A percentile compares a stretch with the other conserved stretches of the same genome.
phyloP scores from a whole-genome alignment of 2,329 filamentous ascomycete genomes.

The Orbilia brochopaga region DNA sequence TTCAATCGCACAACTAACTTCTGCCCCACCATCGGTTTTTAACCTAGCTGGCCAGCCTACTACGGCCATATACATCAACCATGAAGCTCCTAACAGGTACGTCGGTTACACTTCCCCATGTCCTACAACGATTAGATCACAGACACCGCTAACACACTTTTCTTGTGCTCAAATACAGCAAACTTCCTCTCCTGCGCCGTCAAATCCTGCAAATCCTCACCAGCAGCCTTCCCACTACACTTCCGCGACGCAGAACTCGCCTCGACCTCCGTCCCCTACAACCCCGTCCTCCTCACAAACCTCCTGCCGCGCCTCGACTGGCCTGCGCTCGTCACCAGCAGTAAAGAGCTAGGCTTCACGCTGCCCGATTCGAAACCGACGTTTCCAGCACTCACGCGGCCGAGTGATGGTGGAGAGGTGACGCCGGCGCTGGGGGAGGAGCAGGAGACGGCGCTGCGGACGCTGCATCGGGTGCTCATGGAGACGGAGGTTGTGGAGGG shows the following conservation, averaged over 20 bases:
- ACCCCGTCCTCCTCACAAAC: slow-evolving; percentile 79
- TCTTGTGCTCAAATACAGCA: slow-evolving; percentile 59
- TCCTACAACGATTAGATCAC: too few relatives aligned
- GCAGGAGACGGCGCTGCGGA: slow-evolving; percentile 73
- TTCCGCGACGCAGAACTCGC: slow-evolving; percentile 91
- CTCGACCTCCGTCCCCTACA: slow-evolving; percentile 79
- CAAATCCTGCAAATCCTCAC: slow-evolving; percentile 86
- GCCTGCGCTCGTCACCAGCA: slow-evolving; percentile 76
- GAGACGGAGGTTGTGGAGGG: slow-evolving; percentile 91
- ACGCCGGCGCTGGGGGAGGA: slow-evolving; percentile 70
- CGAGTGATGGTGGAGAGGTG: slow-evolving; percentile 35
- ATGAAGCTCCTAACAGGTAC: slow-evolving; percentile 49
- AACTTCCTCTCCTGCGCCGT: slow-evolving; percentile 97
- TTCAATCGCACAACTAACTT: neutral
- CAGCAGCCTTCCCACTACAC: slow-evolving; percentile 84
- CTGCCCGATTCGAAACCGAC: slow-evolving; percentile 56
- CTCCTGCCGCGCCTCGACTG: slow-evolving; percentile 88
- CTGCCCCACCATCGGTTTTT: neutral
- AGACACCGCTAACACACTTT: neutral
- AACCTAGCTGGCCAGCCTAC: neutral
- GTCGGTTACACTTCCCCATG: too few relatives aligned
- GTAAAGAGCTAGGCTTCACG: slow-evolving; percentile 62
- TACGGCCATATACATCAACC: slow-evolving; percentile 5
- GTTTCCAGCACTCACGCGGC: slow-evolving; percentile 15
- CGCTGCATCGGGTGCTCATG: slow-evolving; percentile 80